Percentiles rank a stretch among this genome's conserved stretches.
These are phyloP conservation scores for Periconia sp. DNA, from an alignment of 2,329 filamentous ascomycete genomes.

Conservation along the genomic window DNA sequence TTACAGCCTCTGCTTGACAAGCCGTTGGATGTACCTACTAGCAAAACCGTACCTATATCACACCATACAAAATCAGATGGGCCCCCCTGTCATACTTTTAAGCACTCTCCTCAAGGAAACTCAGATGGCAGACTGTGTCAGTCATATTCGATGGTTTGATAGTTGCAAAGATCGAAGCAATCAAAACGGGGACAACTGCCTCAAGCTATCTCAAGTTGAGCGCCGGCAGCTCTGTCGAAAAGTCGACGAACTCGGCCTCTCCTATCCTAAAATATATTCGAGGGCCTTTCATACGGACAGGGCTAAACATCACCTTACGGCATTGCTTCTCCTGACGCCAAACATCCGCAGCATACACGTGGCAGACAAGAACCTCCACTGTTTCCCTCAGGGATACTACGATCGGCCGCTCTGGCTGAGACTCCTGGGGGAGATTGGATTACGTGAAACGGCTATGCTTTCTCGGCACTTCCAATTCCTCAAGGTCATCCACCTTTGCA, in stretches of 20 bases:
- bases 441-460: not conserved
- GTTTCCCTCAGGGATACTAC: not conserved
- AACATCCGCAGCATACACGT: slow-evolving; percentile 6
- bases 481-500: slow-evolving; percentile 2
- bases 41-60: slow-evolving; percentile 2
- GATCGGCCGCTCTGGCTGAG: not conserved
- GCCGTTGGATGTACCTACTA: slow-evolving; percentile 5
- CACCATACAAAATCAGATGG: slow-evolving; percentile 1
- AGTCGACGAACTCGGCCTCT: slow-evolving; percentile 4
- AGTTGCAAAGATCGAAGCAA: not conserved
- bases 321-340: slow-evolving; percentile 7
- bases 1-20: slow-evolving; percentile 11
- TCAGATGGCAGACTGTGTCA: not conserved
- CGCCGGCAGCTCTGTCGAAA: slow-evolving; percentile 8
- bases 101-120: not conserved
- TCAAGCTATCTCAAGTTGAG: slow-evolving; percentile 1
- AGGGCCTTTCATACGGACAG: not conserved
- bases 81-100: slow-evolving; percentile 1
- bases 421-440: slow-evolving; percentile 5
- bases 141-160: slow-evolving; percentile 1
- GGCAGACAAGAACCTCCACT: slow-evolving; percentile 6
- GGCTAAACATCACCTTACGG: slow-evolving; percentile 3
- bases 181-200: not conserved
- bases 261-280: slow-evolving; percentile 1
- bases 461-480: slow-evolving; percentile 10